Conservation (phyloP, 257 asterid species). For the Anisodus acutangulus region DNA sequence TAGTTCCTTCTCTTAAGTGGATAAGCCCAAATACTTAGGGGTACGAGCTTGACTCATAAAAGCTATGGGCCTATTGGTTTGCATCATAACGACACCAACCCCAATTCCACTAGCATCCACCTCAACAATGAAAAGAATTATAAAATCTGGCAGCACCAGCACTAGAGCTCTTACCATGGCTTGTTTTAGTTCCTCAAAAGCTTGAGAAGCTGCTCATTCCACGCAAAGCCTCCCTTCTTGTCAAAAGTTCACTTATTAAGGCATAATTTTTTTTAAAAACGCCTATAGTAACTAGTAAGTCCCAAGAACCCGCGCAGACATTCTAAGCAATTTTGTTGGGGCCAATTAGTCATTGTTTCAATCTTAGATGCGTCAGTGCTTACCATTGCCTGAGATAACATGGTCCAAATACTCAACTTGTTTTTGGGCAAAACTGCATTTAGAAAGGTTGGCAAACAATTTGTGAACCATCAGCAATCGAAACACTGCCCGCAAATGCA, state of each 20-base stretch:
- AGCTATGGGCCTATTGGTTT: no score
- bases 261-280: neutral
- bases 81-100: no score
- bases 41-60: no score
- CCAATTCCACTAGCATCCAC: no score
- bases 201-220: neutral
- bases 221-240: neutral
- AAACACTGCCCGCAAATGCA: no score
- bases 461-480: neutral
- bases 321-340: neutral
- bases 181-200: neutral
- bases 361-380: neutral
- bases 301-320: neutral
- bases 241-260: neutral
- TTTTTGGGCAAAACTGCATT: neutral
- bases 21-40: no score
- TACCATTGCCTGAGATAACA: neutral
- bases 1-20: neutral
- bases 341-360: neutral
- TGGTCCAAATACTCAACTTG: slow-evolving; percentile 16
- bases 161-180: neutral
- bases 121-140: neutral
- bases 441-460: neutral
- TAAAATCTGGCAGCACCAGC: neutral
- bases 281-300: neutral